A percentile compares a stretch with the other conserved stretches of the same genome.
These are phyloP conservation scores for Amanita fuliginea DNA, from an alignment of 768 basidiomycete genomes.

Conservation along the genomic window DNA sequence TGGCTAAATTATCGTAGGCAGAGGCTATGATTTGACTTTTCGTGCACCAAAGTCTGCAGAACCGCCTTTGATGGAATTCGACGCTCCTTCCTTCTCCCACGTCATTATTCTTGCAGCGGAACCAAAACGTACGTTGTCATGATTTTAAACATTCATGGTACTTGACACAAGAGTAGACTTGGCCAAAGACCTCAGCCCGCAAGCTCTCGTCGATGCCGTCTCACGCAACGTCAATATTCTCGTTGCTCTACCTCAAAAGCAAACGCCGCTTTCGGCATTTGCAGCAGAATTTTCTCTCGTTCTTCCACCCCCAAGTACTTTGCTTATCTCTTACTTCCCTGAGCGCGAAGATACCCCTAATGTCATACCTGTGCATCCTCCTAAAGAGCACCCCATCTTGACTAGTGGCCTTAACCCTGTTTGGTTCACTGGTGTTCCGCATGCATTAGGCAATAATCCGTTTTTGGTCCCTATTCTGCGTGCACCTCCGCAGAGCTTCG, in stretches of 20 bases:
- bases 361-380: slow-evolving; percentile 53
- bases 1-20: slow-evolving; percentile 29
- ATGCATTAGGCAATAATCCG: slow-evolving; percentile 61
- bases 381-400: slow-evolving; percentile 31
- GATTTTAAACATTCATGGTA: not conserved
- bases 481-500: slow-evolving; percentile 69
- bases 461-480: slow-evolving; percentile 73
- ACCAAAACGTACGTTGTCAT: slow-evolving; percentile 59
- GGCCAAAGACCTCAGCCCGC: slow-evolving; percentile 69
- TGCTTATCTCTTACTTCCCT: slow-evolving; percentile 80
- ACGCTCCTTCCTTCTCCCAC: slow-evolving; percentile 69
- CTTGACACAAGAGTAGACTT: slow-evolving; percentile 31
- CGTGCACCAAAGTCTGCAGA: slow-evolving; percentile 67
- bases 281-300: slow-evolving; percentile 89
- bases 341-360: slow-evolving; percentile 53
- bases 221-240: slow-evolving; percentile 73
- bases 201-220: slow-evolving; percentile 64
- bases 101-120: slow-evolving; percentile 81
- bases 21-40: slow-evolving; percentile 83
- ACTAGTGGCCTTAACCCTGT: slow-evolving; percentile 42
- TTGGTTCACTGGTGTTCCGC: slow-evolving; percentile 68
- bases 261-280: slow-evolving; percentile 63
- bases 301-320: slow-evolving; percentile 74
- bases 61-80: slow-evolving; percentile 59
- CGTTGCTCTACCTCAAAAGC: slow-evolving; percentile 66